Conservation (phyloP, 140 eudicot genomes). For the Senecio squalidus region DNA sequence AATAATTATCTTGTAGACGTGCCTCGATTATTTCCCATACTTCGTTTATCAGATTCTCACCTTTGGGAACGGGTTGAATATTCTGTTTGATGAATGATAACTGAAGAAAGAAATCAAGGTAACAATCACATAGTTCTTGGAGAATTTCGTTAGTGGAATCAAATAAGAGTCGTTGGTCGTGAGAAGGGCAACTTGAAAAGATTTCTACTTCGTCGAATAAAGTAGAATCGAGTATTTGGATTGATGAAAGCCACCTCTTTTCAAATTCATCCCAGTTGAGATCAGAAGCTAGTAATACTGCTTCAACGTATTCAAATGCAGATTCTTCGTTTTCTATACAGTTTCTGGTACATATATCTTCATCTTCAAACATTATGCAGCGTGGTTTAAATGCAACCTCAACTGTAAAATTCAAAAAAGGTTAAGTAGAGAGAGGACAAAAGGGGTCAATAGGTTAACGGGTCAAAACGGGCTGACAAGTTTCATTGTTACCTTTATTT, state of each 20-base stretch:
- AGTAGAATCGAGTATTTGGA: slow-evolving; percentile 66
- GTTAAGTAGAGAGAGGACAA: background rate
- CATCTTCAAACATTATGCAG: slow-evolving; percentile 68
- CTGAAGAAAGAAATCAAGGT: slow-evolving; percentile 41
- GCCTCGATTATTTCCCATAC: slow-evolving; percentile 73
- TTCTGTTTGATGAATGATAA: slow-evolving; percentile 30
- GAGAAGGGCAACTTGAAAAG: slow-evolving; percentile 60
- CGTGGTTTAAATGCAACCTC: slow-evolving; percentile 52
- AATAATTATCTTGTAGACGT: slow-evolving; percentile 30
- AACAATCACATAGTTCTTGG: slow-evolving; percentile 53
- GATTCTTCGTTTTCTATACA: slow-evolving; percentile 47
- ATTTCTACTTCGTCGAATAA: slow-evolving; percentile 78
- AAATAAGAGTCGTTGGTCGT: slow-evolving; percentile 81
- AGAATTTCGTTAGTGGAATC: slow-evolving; percentile 74
- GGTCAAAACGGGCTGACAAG: too few relatives aligned
- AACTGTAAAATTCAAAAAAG: slow-evolving; percentile 28
- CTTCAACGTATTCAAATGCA: slow-evolving; percentile 51
- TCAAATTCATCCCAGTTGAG: slow-evolving; percentile 54
- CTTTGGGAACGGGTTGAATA: slow-evolving; percentile 39
- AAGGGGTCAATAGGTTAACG: background rate
- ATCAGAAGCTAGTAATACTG: slow-evolving; percentile 51
- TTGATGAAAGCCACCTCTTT: slow-evolving; percentile 34
- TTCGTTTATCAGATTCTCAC: slow-evolving; percentile 57
- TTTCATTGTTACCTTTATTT: too few relatives aligned
- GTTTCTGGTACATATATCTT: slow-evolving; percentile 35